Base-by-base conservation (phyloP, 306 rosid genomes). In the Corylus avellana region DNA sequence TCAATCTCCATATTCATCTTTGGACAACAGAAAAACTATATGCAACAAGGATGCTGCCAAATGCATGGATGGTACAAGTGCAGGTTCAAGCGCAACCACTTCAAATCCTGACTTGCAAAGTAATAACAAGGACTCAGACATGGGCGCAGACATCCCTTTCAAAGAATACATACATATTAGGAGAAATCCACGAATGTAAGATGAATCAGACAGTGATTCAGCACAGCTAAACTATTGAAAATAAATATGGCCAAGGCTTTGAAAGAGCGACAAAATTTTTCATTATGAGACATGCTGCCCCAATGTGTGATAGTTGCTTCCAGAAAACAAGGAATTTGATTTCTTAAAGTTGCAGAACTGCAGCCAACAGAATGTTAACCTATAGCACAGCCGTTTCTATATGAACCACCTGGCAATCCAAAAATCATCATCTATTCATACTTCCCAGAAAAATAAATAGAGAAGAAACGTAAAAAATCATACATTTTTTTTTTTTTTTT, bases 201-300 rank as follows among this genome's bases (percentile, higher is more conserved):
- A 22, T 20, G 6, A 22, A 58, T 58, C 35, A 58, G 64, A 58
- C 22, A 58, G 64, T 58, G 64, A 10, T 20, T 42, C 35, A 1
- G 29, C 64, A 58, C 12, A 22, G 14, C 2, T 14, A 58, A 58
- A 58, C 12, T 3, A 22, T 22, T 42, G 44, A 22, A 58, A 22
- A 58, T 20, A n/a, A 58, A 16, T 32, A 63, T 63, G 44, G 70
- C 46, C 70, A 63, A 63, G 70, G 20, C 20, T 63, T 63, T 63
- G 47, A 63, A 32, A 63, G 70, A 63, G 70, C 44, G 10, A 56
- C 44, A 29, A 12, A 63, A 35, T 2, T 32, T 32, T 63, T 63
- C 70, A 29, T 32, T 35, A 13, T 14, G 70, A 29, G 29, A 29
- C 14, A 63, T 35, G 42, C 70, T 13, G 12, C 17, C 46, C 70